Evolutionary conservation across 495 filamentous ascomycete genomes (phyloP).

Genomic region (Apodospora peruviana): DNA sequence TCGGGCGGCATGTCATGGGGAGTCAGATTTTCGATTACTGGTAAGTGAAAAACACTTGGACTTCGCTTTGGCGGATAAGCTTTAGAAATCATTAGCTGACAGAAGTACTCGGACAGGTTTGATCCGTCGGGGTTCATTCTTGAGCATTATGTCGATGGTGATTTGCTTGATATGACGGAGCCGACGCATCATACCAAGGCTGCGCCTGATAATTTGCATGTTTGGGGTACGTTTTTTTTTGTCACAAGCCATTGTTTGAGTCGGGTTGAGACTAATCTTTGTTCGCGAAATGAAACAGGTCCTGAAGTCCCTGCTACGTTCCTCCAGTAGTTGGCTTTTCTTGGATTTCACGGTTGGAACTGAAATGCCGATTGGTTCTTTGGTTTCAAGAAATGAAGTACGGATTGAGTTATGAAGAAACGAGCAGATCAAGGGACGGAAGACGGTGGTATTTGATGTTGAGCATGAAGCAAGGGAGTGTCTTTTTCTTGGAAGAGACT

Average conservation of each 20-base stretch:
- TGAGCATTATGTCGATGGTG: conserved; percentile 67
- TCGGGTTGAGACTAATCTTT: neutral
- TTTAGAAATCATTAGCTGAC: neutral
- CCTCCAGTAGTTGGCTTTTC: too few species aligned
- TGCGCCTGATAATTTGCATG: conserved; percentile 39
- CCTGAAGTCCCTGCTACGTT: conserved; percentile 12
- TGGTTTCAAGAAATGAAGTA: too few species aligned
- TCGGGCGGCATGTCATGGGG: conserved; percentile 63
- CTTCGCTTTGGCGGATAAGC: neutral
- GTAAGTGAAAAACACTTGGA: conserved; percentile 23
- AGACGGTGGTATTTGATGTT: too few species aligned
- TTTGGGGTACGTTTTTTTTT: conserved; percentile 37
- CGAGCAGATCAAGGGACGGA: too few species aligned
- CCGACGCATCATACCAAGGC: conserved; percentile 41
- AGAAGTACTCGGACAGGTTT: conserved; percentile 27
- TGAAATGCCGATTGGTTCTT: too few species aligned
- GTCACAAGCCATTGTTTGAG: neutral
- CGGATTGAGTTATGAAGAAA: too few species aligned
- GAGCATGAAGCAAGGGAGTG: too few species aligned
- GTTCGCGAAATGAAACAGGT: conserved; percentile 1
- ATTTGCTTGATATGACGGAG: conserved; percentile 57
- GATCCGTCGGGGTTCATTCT: conserved; percentile 58
- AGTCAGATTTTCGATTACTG: conserved; percentile 69
- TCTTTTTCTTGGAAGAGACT: too few species aligned
- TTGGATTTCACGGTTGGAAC: too few species aligned